phyloP scores from a whole-genome alignment of 768 basidiomycete genomes.

The Tulasnella sp. region DNA sequence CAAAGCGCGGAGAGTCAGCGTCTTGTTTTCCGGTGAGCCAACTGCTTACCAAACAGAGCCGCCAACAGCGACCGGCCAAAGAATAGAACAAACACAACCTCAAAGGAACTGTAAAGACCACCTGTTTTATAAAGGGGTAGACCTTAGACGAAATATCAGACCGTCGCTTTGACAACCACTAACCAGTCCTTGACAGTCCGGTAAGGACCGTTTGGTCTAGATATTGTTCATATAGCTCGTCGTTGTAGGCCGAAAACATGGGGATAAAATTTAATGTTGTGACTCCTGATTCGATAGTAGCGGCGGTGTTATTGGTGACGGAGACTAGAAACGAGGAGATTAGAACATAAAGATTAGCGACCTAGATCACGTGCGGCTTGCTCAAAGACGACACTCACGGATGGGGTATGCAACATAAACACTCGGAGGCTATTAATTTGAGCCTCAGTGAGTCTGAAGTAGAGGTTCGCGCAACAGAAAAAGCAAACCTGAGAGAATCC shows the following conservation, averaged over 20 bases:
- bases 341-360: no score
- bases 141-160: neutral
- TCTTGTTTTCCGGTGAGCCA: neutral
- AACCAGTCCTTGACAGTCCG: neutral
- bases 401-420: neutral
- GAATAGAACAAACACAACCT: neutral
- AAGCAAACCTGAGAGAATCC: neutral
- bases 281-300: no score
- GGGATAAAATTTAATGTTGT: neutral
- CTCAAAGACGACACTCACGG: neutral
- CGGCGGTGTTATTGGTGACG: no score
- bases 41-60: neutral
- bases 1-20: neutral
- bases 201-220: neutral
- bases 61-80: neutral
- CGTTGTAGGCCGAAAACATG: neutral
- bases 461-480: neutral
- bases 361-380: neutral
- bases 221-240: neutral
- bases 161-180: no score
- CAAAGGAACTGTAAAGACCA: neutral
- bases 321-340: no score
- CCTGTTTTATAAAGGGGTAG: neutral
- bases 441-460: neutral
- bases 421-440: neutral